A percentile compares a stretch with the other conserved stretches of the same genome.
Evolutionary conservation across 2,329 filamentous ascomycete genomes (phyloP).

Genomic region (Verticillium tricorpus): DNA sequence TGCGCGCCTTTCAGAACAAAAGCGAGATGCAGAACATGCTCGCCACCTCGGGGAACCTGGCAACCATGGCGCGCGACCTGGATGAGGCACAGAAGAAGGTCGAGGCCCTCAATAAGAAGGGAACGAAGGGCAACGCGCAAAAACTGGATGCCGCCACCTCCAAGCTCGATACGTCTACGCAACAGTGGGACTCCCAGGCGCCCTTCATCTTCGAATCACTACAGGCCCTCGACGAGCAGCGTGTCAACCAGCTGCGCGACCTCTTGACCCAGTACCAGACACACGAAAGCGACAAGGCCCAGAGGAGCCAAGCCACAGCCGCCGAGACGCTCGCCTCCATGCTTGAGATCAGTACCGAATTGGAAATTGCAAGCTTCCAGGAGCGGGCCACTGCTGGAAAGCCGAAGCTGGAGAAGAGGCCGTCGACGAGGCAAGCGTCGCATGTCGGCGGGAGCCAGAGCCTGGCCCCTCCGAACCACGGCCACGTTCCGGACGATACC

Average conservation of each 20-base stretch:
- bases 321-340: constrained; percentile 78
- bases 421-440: constrained; percentile 36
- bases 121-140: constrained; percentile 66
- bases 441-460: constrained; percentile 22
- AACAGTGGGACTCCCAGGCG: constrained; percentile 90
- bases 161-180: constrained; percentile 70
- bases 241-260: constrained; percentile 86
- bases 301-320: constrained; percentile 67
- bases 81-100: constrained; percentile 78
- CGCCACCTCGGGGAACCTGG: constrained; percentile 76
- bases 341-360: constrained; percentile 79
- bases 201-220: constrained; percentile 93
- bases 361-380: constrained; percentile 60
- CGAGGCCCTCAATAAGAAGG: constrained; percentile 80
- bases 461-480: constrained; percentile 22
- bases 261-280: constrained; percentile 90
- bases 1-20: constrained; percentile 69
- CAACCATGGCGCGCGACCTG: constrained; percentile 76
- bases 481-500: constrained; percentile 25
- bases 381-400: constrained; percentile 12
- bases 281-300: constrained; percentile 82
- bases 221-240: constrained; percentile 83
- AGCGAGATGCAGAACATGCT: constrained; percentile 79
- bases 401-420: constrained; percentile 33
- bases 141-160: constrained; percentile 73